Conservation (phyloP, 2,329 filamentous ascomycete species). For the Sarocladium brachiariae region DNA sequence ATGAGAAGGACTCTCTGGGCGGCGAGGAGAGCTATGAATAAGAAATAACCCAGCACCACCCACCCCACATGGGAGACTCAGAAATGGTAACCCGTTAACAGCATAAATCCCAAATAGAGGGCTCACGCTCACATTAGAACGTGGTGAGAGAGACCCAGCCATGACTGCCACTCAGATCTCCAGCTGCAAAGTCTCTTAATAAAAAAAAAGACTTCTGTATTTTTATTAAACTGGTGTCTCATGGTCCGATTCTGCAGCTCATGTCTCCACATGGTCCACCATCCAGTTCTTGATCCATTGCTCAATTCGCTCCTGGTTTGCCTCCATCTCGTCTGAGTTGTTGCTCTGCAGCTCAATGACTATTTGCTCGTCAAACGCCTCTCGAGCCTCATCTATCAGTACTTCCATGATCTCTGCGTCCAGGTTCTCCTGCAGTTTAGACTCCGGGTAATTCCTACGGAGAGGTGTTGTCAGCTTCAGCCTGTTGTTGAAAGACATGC, state of each 20-base stretch:
- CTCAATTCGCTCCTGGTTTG: constrained; percentile 77
- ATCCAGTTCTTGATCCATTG: constrained; percentile 80
- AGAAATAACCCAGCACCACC: too few relatives aligned
- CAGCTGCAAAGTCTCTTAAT: too few relatives aligned
- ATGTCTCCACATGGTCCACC: constrained; percentile 40
- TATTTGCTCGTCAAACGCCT: constrained; percentile 79
- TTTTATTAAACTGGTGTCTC: too few relatives aligned
- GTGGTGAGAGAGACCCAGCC: too few relatives aligned
- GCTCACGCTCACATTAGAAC: too few relatives aligned
- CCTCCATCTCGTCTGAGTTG: constrained; percentile 75
- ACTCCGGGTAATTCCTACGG: constrained; percentile 67
- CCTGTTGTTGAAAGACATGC: background rate
- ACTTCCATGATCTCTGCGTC: constrained; percentile 98
- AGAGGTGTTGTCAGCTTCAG: constrained; percentile 5
- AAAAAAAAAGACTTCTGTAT: too few relatives aligned
- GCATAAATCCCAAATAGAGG: background rate
- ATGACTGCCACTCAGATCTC: too few relatives aligned
- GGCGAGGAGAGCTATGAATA: too few relatives aligned
- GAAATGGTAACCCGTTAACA: background rate
- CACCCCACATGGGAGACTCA: too few relatives aligned
- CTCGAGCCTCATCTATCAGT: constrained; percentile 79
- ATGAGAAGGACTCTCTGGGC: too few relatives aligned
- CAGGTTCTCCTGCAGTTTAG: constrained; percentile 90
- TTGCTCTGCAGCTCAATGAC: constrained; percentile 86
- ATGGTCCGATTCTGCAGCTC: background rate